A percentile compares a stretch with the other conserved stretches of the same genome.
phyloP scores from a whole-genome alignment of 495 filamentous ascomycete species.

The Clavariopsis aquatica region DNA sequence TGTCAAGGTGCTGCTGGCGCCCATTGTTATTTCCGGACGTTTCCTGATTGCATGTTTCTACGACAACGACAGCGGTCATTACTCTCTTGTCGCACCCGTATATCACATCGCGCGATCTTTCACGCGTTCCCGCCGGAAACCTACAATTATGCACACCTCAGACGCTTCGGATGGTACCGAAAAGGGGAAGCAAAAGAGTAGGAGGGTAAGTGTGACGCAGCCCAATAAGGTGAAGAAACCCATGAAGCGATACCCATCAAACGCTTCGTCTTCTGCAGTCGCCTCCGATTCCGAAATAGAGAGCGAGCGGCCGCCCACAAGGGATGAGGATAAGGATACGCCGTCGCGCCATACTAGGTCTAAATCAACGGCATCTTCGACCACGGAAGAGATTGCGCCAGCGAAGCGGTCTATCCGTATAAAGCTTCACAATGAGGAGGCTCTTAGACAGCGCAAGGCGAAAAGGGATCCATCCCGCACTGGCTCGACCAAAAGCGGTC shows the following conservation, averaged over 20 bases:
- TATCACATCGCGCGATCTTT: constrained; percentile 36
- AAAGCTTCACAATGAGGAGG: constrained; percentile 84
- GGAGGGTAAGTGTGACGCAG: constrained; percentile 30
- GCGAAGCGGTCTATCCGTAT: constrained; percentile 83
- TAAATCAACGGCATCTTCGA: constrained; percentile 49
- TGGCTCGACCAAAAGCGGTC: constrained; percentile 34
- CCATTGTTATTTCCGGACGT: constrained; percentile 72
- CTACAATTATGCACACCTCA: constrained; percentile 38
- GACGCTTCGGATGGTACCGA: constrained; percentile 42
- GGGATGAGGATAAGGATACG: constrained; percentile 39
- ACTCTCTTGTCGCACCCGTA: constrained; percentile 56
- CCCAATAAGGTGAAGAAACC: constrained; percentile 21
- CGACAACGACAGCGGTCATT: constrained; percentile 69
- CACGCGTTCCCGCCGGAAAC: constrained; percentile 44
- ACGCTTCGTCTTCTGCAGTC: constrained; percentile 47
- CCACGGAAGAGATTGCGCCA: constrained; percentile 63
- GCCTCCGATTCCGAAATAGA: constrained; percentile 46
- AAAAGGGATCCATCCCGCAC: constrained; percentile 43
- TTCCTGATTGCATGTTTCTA: constrained; percentile 81
- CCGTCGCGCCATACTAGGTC: constrained; percentile 54
- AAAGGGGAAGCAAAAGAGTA: constrained; percentile 32
- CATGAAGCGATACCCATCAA: constrained; percentile 37
- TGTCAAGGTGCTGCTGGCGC: constrained; percentile 73
- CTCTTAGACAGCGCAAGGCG: constrained; percentile 57
- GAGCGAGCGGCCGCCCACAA: constrained; percentile 37